A percentile compares a stretch with the other conserved stretches of the same genome.
phyloP scores from a whole-genome alignment of 208 protist species.

The Angomonas ambiguus region DNA sequence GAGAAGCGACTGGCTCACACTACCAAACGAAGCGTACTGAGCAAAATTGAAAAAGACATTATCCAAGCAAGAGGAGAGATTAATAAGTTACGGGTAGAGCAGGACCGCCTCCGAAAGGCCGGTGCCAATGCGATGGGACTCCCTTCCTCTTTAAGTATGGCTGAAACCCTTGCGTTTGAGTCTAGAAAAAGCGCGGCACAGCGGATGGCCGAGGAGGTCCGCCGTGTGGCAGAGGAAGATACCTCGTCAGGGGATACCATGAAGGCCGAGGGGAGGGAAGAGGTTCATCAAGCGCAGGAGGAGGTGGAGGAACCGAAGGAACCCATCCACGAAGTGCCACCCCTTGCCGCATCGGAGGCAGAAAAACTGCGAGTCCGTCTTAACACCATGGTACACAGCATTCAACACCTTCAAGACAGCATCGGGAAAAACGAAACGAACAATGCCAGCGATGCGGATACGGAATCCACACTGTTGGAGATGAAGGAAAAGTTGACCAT shows the following conservation, averaged over 20 bases:
- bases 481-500: slow-evolving; percentile 76
- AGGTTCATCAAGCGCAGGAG: neutral
- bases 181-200: slow-evolving; percentile 26
- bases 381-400: slow-evolving; percentile 71
- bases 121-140: slow-evolving; percentile 60
- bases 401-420: slow-evolving; percentile 72
- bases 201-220: slow-evolving; percentile 11
- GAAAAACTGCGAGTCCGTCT: slow-evolving; percentile 54
- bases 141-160: slow-evolving; percentile 67
- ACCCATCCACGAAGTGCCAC: neutral
- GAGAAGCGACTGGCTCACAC: slow-evolving; percentile 83
- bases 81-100: slow-evolving; percentile 73
- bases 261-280: neutral
- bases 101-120: slow-evolving; percentile 73
- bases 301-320: neutral
- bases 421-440: slow-evolving; percentile 43
- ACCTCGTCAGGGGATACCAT: neutral
- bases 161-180: slow-evolving; percentile 65
- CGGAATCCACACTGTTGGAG: slow-evolving; percentile 58
- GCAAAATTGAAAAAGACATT: slow-evolving; percentile 76
- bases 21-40: slow-evolving; percentile 50
- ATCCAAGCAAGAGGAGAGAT: slow-evolving; percentile 64
- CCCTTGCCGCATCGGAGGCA: slow-evolving; percentile 25
- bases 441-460: slow-evolving; percentile 50
- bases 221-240: slow-evolving; percentile 1